These are phyloP conservation scores for Xylariaceae sp. DNA, from an alignment of 2,329 filamentous ascomycete genomes.

Conservation along the genomic window DNA sequence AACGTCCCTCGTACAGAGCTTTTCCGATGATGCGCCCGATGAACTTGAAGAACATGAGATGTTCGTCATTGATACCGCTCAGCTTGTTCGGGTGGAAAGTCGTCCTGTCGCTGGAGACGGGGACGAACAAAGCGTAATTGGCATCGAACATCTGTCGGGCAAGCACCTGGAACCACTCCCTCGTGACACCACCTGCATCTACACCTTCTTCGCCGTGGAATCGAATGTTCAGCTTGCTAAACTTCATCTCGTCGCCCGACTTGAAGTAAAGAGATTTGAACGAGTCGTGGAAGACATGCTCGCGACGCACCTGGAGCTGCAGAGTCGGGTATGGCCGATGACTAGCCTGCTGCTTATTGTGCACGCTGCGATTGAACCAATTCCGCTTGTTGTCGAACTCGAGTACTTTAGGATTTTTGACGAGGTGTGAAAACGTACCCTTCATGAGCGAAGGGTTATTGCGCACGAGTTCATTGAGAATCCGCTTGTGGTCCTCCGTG, in stretches of 20 bases:
- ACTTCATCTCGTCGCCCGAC: conserved; percentile 94
- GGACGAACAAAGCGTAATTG: conserved; percentile 93
- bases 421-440: conserved; percentile 88
- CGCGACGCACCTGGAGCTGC: conserved; percentile 83
- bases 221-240: conserved; percentile 94
- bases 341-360: conserved; percentile 61
- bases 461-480: conserved; percentile 94
- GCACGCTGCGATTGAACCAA: conserved; percentile 93
- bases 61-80: conserved; percentile 90
- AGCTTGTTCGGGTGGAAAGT: conserved; percentile 98
- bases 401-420: conserved; percentile 97
- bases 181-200: conserved; percentile 92
- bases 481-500: conserved; percentile 94
- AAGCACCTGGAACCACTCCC: conserved; percentile 98
- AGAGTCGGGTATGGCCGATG: conserved; percentile 62
- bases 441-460: conserved; percentile 99
- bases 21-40: conserved; percentile 98
- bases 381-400: conserved; percentile 99
- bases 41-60: conserved; percentile 98
- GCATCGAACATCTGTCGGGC: conserved; percentile 98
- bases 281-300: conserved; percentile 96
- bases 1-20: conserved; percentile 89
- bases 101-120: conserved; percentile 92
- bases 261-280: conserved; percentile 99
- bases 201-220: conserved; percentile 98